Base-by-base conservation (phyloP, 768 basidiomycete species). In the Tephrocybe sp. region DNA sequence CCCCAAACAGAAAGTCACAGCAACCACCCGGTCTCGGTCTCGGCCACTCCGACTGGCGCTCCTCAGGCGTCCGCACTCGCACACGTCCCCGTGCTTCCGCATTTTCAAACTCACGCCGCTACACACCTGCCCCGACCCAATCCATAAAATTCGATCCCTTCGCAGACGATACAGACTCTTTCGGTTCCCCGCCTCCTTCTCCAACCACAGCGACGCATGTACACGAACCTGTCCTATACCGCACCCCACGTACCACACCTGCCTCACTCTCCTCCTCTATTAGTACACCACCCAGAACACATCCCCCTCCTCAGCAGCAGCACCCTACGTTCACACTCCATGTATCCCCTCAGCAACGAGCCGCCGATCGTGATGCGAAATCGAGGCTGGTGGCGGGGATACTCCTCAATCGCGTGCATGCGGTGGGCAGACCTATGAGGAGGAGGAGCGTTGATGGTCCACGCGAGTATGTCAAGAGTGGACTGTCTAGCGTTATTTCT, bases 341-440 rank as follows among this genome's bases (percentile, higher is more conserved):
- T 5, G 5, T 29, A 29, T 4, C 13, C 49, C 40, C 21, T 13
- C 8, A 29, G 27, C 11, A 29, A 39, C 13, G 42, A 33, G 33
- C 11, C 40, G 29, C 48, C 40, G 27, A 5, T 34, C n/a, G 13
- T 11, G 27, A 5, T 29, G 27, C 27, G 4, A 69, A 73, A 13
- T 72, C 75, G 50, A 73, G 71, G 58, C 71, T 82, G 44, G 80
- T 84, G 1, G 82, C 82, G 2, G 79, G 78, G 18, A 80, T 80
- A 40, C 61, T 84, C 25, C 67, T 84, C 22, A 77, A 76, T 57
- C 69, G 81, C 16, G 74, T 79, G 29, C 74, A 74, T 53, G 73
- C 69, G 0, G 72, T 72, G 2, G 79, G 80, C 16, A 71, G 69
- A 49, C 80, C 80, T 0, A 70, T 78, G 70, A 67, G 79, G 16